A percentile compares a stretch with the other conserved stretches of the same genome.
Conservation (phyloP, 345 rosid species). For the Lenwebbia sp. region DNA sequence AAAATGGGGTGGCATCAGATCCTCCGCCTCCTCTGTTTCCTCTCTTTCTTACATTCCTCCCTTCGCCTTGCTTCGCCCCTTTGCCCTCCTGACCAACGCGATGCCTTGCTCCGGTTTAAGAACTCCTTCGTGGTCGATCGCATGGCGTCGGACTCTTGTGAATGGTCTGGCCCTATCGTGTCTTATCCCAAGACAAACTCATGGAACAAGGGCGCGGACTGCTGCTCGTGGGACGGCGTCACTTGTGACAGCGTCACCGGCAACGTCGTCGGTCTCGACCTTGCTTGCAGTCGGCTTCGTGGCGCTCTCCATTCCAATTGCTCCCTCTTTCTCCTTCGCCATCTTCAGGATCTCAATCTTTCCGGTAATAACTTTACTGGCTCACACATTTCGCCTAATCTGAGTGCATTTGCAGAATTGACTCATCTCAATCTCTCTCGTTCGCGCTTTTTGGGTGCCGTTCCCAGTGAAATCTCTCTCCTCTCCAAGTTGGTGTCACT, state of each 20-base stretch:
- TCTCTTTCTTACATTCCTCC: neutral
- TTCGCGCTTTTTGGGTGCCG: neutral
- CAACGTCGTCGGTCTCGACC: neutral
- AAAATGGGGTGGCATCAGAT: neutral
- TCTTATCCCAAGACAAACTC: neutral
- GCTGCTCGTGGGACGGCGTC: neutral
- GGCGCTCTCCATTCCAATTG: neutral
- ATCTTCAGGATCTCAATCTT: neutral
- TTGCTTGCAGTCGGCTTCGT: neutral
- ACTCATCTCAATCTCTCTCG: neutral
- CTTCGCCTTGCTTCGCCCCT: neutral
- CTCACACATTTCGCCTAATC: neutral
- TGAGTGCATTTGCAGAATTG: neutral
- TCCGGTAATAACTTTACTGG: neutral
- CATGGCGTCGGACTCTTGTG: neutral
- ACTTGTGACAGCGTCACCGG: neutral
- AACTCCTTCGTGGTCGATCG: neutral
- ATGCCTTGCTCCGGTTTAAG: neutral
- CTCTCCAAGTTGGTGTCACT: neutral
- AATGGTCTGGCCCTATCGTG: rapidly evolving
- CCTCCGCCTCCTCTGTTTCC: neutral
- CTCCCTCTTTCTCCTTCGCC: neutral
- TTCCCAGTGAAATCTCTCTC: neutral
- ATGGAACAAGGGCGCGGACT: neutral
- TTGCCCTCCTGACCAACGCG: neutral